Base-by-base conservation (phyloP, 2,329 filamentous ascomycete genomes). In the Hypoxylon sp. region DNA sequence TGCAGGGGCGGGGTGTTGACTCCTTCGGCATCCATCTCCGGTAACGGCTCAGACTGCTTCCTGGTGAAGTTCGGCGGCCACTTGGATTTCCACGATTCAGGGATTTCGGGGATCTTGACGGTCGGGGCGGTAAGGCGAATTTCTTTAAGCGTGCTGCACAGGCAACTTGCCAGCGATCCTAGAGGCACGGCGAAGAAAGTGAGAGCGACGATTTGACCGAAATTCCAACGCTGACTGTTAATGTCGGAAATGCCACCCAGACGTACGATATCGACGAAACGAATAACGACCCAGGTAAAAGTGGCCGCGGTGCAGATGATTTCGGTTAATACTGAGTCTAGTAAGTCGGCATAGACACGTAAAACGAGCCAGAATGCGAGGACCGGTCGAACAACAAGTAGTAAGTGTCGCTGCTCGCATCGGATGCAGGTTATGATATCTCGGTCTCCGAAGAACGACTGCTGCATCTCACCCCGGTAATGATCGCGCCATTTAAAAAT, bases 321-420 rank as follows among this genome's bases (percentile, higher is more conserved):
- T 46, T 63, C 50, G n/a, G 55, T 51, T 15, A 61, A 15, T 16
- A 62, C 48, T 6, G 63, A 65, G 19, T 59, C 62, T 12, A 64
- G 16, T 2, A 64, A 23, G 32, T 65, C 62, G 30, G 48, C 55
- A 20, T 65, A 62, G 9, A 63, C 25, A 11, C 63, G 60, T 13
- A 65, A 49, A 27, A 61, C 56, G 5, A 64, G 54, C 63, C 63
- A 65, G 25, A 64, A 54, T 1, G 62, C 55, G 8, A 65, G 40
- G 17, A 61, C 43, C 1, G 63, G 63, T 5, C 62, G 59, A 13
- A 64, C 51, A 6, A 62, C 52, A 13, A 65, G 56, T n/a, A 65
- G 43, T 29, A 62, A 20, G 17, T 58, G 59, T 5, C 63, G 57
- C 20, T 65, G 63, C 36, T 65, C 63, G 25, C 63, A 65, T 9